Base-by-base conservation (phyloP, 306 rosid genomes). In the Quercus gilva region DNA sequence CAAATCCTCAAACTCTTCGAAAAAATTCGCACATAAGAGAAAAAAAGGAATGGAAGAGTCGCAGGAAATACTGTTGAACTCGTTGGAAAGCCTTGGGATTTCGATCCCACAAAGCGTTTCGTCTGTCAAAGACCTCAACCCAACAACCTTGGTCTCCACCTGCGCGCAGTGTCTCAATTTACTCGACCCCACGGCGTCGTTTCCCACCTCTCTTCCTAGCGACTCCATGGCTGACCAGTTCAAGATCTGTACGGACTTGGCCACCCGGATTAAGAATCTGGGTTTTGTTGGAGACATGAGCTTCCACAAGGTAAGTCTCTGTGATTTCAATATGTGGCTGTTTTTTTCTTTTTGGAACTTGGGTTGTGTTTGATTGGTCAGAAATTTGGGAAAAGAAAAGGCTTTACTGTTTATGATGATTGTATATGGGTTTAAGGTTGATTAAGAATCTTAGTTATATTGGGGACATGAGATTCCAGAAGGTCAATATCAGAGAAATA, bases 251-350 rank as follows among this genome's bases (percentile, higher is more conserved):
- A 55, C 86, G 68, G 88, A 81, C 37, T 55, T 90, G 35, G 87
- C 90, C 26, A 77, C 89, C 9, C 80, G 80, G 56, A 64, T 90
- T 76, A 74, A 76, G 85, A 80, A 75, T 73, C 80, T 90, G 79
- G 92, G 92, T 55, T 86, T 79, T 76, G 76, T 77, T 15, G 87
- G 87, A 83, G 90, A 84, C 77, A 72, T 86, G 79, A 89, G 83
- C 77, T 91, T 86, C 86, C 83, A 81, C 74, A 82, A 89, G 91
- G 97, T 88, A 15, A 73, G 63, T 69, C 37, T 20, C 20, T 49
- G 31, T 6, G 45, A 33, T 37, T 37, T 37, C 18, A 65, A 65
- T 26, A 18, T 17, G 37, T 11, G 7, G 45, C 35, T 65, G 7
- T 64, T 26, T 29, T 1, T 19, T 19, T 15, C 20, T 5, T 18